A percentile compares a stretch with the other conserved stretches of the same genome.
Evolutionary conservation across 805 yeast genomes (phyloP).

Genomic region (Saturnispora kantuleensis): DNA sequence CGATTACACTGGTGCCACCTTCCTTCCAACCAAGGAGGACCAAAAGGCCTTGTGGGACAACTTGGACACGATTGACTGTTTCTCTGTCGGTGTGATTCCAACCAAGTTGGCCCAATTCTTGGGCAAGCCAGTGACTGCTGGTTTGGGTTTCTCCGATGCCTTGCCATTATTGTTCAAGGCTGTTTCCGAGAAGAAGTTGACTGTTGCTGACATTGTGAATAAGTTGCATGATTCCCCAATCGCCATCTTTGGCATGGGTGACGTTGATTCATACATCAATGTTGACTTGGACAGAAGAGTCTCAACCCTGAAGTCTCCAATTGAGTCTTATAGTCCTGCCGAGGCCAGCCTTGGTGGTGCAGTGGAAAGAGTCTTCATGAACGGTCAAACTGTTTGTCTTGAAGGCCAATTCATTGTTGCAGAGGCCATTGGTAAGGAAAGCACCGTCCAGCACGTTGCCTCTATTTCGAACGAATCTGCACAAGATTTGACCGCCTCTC

Average conservation of each 20-base stretch:
- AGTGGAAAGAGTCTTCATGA: constrained; percentile 78
- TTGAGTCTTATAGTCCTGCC: constrained; percentile 47
- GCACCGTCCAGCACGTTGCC: constrained; percentile 35
- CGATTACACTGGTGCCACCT: constrained; percentile 58
- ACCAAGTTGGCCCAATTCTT: constrained; percentile 56
- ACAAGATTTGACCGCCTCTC: too few species aligned
- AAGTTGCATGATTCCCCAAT: constrained; percentile 78
- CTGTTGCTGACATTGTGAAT: constrained; percentile 58
- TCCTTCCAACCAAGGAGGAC: constrained; percentile 73
- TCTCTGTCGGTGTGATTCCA: constrained; percentile 78
- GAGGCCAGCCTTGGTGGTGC: constrained; percentile 59
- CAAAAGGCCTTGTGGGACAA: constrained; percentile 76
- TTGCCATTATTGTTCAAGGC: constrained; percentile 77
- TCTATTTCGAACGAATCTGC: constrained; percentile 14
- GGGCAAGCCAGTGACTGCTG: constrained; percentile 53
- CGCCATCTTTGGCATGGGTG: constrained; percentile 72
- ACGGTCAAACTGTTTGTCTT: constrained; percentile 69
- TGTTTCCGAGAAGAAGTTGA: constrained; percentile 60
- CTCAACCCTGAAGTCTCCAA: constrained; percentile 31
- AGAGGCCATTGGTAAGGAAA: constrained; percentile 54
- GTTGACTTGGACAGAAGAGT: constrained; percentile 67
- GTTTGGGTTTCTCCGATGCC: constrained; percentile 71
- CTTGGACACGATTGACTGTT: constrained; percentile 66
- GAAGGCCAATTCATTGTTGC: constrained; percentile 65
- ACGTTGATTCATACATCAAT: constrained; percentile 71